Base-by-base conservation (phyloP, 2,329 filamentous ascomycete genomes). In the Ophiostoma australiae region DNA sequence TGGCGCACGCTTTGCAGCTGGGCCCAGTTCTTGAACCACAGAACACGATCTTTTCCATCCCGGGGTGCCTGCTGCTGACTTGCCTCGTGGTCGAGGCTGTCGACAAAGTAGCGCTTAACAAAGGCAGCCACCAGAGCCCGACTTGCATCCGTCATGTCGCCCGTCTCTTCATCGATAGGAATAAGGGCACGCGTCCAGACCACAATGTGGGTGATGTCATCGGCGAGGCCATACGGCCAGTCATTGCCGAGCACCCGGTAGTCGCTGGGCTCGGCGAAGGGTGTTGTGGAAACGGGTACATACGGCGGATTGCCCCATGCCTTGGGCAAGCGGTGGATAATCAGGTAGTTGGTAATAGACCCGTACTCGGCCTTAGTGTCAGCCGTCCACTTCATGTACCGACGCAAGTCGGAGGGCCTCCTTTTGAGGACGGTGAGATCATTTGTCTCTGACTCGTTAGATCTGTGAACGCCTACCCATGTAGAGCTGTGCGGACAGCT, bases 11-110 rank as follows among this genome's bases (percentile, higher is more conserved):
- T 96, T 82, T 97, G 96, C 78, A 97, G 81, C 35, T 89, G 88
- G 72, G 88, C 89, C 93, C 93, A 97, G 76, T 97, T 97, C 85
- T 94, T 96, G 81, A 97, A 97, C 93, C 93, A 98, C 73, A 93
- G 78, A 65, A 90, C 87, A 68, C 80, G 82, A 6, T 83, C 80
- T 71, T 81, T 79, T n/a, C 84, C 84, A 35, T 66, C 37, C 44
- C n/a, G 15, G 23, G 41, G 52, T 15, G n/a, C 17, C 33, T 39
- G 17, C 63, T 66, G 8, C 17, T 7, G 15, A 13, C 33, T 13
- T 17, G 33, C 63, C 8, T 67, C 70, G 3, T 79, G 81, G 0
- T 79, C 84, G 15, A 91, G 80, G 39, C 79, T 80, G n/a, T 85
- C 82, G 44, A 86, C 81, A 77, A 97, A 97, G 20, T 85, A 90